Percentiles rank a stretch among this genome's conserved stretches.
Evolutionary conservation across 2,329 filamentous ascomycete genomes (phyloP).

Genomic region (Colletotrichum limetticola): DNA sequence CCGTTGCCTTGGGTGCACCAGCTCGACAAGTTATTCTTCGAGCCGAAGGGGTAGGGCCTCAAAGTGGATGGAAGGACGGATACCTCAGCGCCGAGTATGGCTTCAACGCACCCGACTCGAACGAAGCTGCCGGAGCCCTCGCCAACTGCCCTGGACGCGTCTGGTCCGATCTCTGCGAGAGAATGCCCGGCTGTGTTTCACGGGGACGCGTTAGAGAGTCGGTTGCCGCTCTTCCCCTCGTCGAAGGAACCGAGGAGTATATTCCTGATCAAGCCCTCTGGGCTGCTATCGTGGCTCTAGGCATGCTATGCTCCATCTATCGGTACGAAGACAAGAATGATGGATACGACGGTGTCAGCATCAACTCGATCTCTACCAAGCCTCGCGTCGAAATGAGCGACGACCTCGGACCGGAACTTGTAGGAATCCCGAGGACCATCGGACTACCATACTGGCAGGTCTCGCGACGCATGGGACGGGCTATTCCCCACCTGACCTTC

Average conservation of each 20-base stretch:
- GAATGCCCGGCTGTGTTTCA: conserved; percentile 63
- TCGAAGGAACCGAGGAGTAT: conserved; percentile 59
- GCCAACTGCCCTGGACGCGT: conserved; percentile 61
- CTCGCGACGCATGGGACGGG: conserved; percentile 61
- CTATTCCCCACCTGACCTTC: conserved; percentile 63
- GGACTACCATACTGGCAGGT: conserved; percentile 62
- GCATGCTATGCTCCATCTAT: conserved; percentile 65
- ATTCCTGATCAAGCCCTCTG: conserved; percentile 64
- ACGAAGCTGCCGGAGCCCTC: conserved; percentile 58
- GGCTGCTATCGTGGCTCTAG: conserved; percentile 62
- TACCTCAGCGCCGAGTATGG: conserved; percentile 63
- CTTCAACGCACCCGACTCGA: conserved; percentile 62
- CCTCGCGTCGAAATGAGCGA: conserved; percentile 59
- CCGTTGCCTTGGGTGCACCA: conserved; percentile 63
- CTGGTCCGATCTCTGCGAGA: conserved; percentile 64
- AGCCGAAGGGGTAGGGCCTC: conserved; percentile 62
- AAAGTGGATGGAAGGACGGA: conserved; percentile 64
- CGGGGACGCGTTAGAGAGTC: conserved; percentile 62
- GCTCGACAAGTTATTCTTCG: conserved; percentile 64
- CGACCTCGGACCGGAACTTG: conserved; percentile 60
- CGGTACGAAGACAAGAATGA: conserved; percentile 63
- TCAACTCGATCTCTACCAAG: conserved; percentile 44
- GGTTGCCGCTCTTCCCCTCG: conserved; percentile 57
- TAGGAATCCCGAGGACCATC: conserved; percentile 59
- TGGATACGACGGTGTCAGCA: conserved; percentile 59